These are phyloP conservation scores for Boletus sp. DNA, from an alignment of 1,284 basidiomycete species.

Conservation along the genomic window DNA sequence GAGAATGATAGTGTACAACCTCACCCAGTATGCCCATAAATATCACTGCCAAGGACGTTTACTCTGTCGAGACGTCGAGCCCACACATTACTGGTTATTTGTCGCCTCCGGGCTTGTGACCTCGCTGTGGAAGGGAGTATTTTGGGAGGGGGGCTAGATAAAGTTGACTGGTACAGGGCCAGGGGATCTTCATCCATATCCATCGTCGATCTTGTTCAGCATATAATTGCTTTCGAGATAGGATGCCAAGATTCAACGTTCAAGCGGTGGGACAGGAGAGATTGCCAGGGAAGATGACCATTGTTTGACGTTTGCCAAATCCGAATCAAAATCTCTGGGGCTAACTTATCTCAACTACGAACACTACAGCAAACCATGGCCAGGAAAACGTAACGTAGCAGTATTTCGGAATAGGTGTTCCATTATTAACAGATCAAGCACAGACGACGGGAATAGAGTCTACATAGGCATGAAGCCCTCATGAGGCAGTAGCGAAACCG, in stretches of 20 bases:
- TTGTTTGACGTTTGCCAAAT: background rate
- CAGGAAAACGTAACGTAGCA: too few relatives aligned
- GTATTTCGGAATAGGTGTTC: constrained; percentile 4
- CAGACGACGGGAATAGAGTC: constrained; percentile 12
- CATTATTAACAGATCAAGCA: constrained; percentile 19
- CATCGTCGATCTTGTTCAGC: constrained; percentile 21
- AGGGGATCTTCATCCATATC: constrained; percentile 9
- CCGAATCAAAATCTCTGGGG: too few relatives aligned
- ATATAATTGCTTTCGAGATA: background rate
- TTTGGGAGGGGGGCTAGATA: constrained; percentile 9
- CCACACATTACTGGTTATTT: constrained; percentile 29
- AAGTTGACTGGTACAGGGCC: constrained; percentile 8
- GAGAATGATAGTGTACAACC: constrained; percentile 20
- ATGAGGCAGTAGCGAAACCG: constrained; percentile 68
- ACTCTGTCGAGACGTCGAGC: constrained; percentile 51
- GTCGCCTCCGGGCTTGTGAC: constrained; percentile 31
- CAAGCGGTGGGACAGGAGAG: background rate
- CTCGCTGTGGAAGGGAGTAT: constrained; percentile 31
- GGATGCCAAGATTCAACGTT: background rate
- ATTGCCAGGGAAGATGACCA: background rate
- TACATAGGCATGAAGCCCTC: constrained; percentile 10
- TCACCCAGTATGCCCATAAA: constrained; percentile 67
- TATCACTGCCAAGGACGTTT: constrained; percentile 63
- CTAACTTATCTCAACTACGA: too few relatives aligned
- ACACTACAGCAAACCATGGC: too few relatives aligned